Percentiles rank a stretch among this genome's conserved stretches.
These are phyloP conservation scores for Coprinopsis sp. DNA, from an alignment of 768 basidiomycete species.

Conservation along the genomic window DNA sequence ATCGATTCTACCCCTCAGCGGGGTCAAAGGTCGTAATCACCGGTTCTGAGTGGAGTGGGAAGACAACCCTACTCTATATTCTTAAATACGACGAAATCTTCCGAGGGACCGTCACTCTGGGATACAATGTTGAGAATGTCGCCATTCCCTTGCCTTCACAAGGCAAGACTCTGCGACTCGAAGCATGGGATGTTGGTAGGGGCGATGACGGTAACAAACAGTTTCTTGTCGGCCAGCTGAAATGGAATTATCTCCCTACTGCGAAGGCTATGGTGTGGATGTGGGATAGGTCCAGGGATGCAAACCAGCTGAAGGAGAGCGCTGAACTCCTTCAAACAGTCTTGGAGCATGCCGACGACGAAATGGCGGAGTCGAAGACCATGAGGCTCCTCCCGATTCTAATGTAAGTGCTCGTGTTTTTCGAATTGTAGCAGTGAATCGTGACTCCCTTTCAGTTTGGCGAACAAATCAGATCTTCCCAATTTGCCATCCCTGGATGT, in stretches of 20 bases:
- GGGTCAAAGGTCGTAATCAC: constrained; percentile 22
- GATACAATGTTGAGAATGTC: constrained; percentile 60
- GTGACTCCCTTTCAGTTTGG: constrained; percentile 33
- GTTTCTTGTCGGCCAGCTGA: constrained; percentile 32
- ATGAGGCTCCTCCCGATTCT: constrained; percentile 25
- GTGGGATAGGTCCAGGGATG: constrained; percentile 52
- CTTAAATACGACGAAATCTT: constrained; percentile 37
- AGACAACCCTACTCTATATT: constrained; percentile 43
- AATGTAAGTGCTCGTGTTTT: constrained; percentile 22
- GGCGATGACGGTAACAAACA: constrained; percentile 44
- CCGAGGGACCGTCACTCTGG: constrained; percentile 35
- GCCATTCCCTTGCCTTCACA: constrained; percentile 15
- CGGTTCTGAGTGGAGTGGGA: constrained; percentile 39
- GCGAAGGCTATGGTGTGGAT: constrained; percentile 61
- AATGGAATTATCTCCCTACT: constrained; percentile 17
- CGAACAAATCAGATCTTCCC: constrained; percentile 61
- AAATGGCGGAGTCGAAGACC: no score
- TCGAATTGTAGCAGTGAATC: no score
- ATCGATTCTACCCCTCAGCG: constrained; percentile 22
- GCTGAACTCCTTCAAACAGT: constrained; percentile 43
- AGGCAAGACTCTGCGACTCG: constrained; percentile 42
- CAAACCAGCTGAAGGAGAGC: constrained; percentile 46
- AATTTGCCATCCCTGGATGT: constrained; percentile 45
- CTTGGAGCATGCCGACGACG: constrained; percentile 21
- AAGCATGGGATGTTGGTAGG: constrained; percentile 58